phyloP scores from a whole-genome alignment of 2,329 filamentous ascomycete genomes.

The Rugonectria rugulosa region DNA sequence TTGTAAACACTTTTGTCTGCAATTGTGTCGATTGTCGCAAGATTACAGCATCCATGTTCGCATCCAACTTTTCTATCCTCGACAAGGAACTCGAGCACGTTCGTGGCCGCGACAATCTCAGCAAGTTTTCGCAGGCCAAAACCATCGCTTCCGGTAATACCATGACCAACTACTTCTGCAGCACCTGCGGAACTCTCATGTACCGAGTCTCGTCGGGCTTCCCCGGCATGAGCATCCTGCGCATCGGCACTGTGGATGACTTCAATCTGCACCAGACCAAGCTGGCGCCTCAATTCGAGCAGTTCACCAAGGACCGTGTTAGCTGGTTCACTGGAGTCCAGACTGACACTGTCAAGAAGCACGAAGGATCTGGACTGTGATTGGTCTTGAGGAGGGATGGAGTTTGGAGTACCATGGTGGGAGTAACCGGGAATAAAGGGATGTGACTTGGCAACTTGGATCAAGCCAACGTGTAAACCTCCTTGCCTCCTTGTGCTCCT shows the following conservation, averaged over 20 bases:
- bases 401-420: too few relatives aligned
- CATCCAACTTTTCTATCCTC: slow-evolving; percentile 62
- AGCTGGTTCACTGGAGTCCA: slow-evolving; percentile 50
- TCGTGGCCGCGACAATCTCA: slow-evolving; percentile 61
- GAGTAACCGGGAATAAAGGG: too few relatives aligned
- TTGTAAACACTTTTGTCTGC: slow-evolving; percentile 63
- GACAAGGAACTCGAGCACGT: slow-evolving; percentile 55
- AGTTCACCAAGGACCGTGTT: slow-evolving; percentile 60
- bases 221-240: slow-evolving; percentile 56
- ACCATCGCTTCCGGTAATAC: slow-evolving; percentile 55
- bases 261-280: slow-evolving; percentile 63
- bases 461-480: too few relatives aligned
- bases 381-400: too few relatives aligned
- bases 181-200: slow-evolving; percentile 66
- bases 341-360: too few relatives aligned
- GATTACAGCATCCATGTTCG: slow-evolving; percentile 68
- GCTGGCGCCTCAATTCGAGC: slow-evolving; percentile 61
- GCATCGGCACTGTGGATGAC: slow-evolving; percentile 70
- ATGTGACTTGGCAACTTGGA: too few relatives aligned
- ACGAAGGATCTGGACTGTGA: too few relatives aligned
- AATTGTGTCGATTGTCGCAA: slow-evolving; percentile 70
- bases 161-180: slow-evolving; percentile 71
- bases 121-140: slow-evolving; percentile 51
- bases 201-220: slow-evolving; percentile 57
- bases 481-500: too few relatives aligned